Conservation (phyloP, 441 rosid species). For the Kokia cookei region DNA sequence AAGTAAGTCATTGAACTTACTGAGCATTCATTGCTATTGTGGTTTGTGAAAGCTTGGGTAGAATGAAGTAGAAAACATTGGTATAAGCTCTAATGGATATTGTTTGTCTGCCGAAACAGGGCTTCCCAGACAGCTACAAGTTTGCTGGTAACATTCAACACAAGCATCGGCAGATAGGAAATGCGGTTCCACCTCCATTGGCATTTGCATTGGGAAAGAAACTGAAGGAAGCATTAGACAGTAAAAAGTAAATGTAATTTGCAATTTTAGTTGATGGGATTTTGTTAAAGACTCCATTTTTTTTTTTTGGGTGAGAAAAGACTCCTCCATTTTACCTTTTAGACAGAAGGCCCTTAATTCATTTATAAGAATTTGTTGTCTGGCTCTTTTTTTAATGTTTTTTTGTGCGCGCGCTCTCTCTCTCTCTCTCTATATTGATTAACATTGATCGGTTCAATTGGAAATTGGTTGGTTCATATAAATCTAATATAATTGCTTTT, state of each 20-base stretch:
- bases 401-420: neutral
- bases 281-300: neutral
- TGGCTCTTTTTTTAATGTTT: too few relatives aligned
- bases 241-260: conserved; percentile 7
- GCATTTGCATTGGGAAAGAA: conserved; percentile 64
- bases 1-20: conserved; percentile 34
- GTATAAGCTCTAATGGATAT: neutral
- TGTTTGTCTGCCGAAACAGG: conserved; percentile 26
- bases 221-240: conserved; percentile 49
- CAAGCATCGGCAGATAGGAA: conserved; percentile 66
- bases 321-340: neutral
- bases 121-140: conserved; percentile 52
- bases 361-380: neutral
- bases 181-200: conserved; percentile 70
- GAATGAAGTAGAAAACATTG: neutral
- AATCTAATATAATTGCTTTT: too few relatives aligned
- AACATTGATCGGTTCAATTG: neutral
- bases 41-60: neutral
- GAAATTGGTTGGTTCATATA: too few relatives aligned
- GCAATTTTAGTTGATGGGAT: neutral
- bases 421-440: neutral
- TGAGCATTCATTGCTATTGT: neutral
- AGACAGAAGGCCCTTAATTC: neutral
- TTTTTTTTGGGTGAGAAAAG: neutral
- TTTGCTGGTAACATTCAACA: conserved; percentile 42